Evolutionary conservation across 371 early-diverging fungal species (phyloP), one percentile per base, ranked within the genome.

Genomic region (Syncephalastrum monosporum): DNA sequence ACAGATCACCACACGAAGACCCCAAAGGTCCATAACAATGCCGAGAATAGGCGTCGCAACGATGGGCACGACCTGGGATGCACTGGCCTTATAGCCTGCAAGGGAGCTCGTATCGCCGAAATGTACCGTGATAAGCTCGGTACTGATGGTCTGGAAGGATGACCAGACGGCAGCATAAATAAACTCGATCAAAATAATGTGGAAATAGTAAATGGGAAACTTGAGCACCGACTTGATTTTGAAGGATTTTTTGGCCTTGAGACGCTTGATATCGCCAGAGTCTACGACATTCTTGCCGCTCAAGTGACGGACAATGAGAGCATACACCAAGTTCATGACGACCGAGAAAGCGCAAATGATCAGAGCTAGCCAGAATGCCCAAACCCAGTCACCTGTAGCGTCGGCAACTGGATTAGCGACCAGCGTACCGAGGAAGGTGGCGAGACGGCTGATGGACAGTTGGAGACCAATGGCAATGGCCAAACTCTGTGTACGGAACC

Each of bases 1-100:
- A 60, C 60, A 57, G 33, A 82, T 67, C 4, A 65, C 42, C 15
- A 77, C 57, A 57, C 83, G 81, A 1, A 47, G 56, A 29, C 86
- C 86, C 55, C 69, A 74, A 38, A 64, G 57, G 51, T 85, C 84
- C 63, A 83, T 72, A 43, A 81, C 48, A 47, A 80, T 47, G 48
- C 86, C 86, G 19, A 81, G 59, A 6, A 80, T 29, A n/a, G 86
- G 84, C 1, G 82, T 77, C 15, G 76, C 74, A 10, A 81, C 71
- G 43, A 83, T 81, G 12, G 86, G 86, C 1, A 83, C 61, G 8
- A 66, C 63, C 58, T 79, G 74, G 41, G 82, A 75, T 8, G 77
- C 71, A 62, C 78, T 75, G 6, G 82, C 72, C 25, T 75, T 74
- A 56, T 79, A 85, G 17, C 79, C 82, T 12, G 83, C 80, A 24